Conservation (phyloP, 179 eudicot species). For the Carnegiea gigantea region DNA sequence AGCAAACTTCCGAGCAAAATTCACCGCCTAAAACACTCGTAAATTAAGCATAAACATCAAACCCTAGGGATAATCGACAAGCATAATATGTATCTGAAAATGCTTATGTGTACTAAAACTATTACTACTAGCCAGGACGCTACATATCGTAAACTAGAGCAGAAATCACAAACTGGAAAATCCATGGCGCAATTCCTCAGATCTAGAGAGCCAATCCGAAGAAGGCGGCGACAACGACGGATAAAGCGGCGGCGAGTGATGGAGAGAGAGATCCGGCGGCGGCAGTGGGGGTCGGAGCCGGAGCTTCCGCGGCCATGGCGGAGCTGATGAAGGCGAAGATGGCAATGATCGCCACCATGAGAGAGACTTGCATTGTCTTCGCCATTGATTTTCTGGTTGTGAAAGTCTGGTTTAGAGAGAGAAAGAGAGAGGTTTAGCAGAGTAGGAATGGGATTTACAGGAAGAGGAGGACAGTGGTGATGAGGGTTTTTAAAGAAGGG, state of each 20-base stretch:
- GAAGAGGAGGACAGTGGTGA: neutral
- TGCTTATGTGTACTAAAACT: neutral
- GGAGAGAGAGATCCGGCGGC: slow-evolving; percentile 34
- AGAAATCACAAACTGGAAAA: neutral
- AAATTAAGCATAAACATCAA: neutral
- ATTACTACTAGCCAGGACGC: neutral
- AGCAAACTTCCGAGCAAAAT: neutral
- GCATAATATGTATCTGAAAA: neutral
- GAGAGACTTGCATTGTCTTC: slow-evolving; percentile 14
- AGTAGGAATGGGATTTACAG: neutral
- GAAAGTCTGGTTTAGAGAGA: neutral
- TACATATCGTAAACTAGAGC: neutral
- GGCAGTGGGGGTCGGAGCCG: slow-evolving; percentile 43
- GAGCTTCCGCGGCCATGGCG: slow-evolving; percentile 42
- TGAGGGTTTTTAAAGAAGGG: neutral
- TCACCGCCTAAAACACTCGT: slow-evolving; percentile 1
- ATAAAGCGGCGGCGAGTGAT: slow-evolving; percentile 32
- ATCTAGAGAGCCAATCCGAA: slow-evolving; percentile 43
- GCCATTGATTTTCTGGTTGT: slow-evolving; percentile 31
- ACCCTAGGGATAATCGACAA: neutral
- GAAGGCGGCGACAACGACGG: slow-evolving; percentile 20
- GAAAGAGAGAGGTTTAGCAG: neutral
- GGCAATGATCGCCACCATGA: slow-evolving; percentile 23
- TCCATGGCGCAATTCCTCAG: slow-evolving; percentile 24
- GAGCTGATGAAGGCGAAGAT: slow-evolving; percentile 29